These are phyloP conservation scores for Cryptococcus floricola DNA, from an alignment of 1,284 basidiomycete species.

Conservation along the genomic window DNA sequence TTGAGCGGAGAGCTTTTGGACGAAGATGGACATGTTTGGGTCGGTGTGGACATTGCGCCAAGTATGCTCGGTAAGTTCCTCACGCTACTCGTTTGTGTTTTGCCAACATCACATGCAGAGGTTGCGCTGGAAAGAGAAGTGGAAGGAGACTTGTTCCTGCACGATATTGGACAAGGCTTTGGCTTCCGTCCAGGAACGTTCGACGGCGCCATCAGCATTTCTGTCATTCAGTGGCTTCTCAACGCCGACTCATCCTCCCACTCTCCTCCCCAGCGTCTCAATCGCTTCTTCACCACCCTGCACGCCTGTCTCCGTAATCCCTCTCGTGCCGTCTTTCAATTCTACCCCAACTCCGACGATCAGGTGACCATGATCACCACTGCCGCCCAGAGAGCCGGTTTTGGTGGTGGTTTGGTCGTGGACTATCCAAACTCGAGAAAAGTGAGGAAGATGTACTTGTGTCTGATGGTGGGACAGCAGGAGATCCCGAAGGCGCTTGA, in stretches of 20 bases:
- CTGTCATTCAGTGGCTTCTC: constrained; percentile 96
- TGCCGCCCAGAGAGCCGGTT: constrained; percentile 89
- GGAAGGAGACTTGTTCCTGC: constrained; percentile 86
- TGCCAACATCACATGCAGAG: constrained; percentile 56
- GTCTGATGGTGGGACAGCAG: constrained; percentile 69
- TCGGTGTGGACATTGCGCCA: constrained; percentile 91
- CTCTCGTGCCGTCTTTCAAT: constrained; percentile 89
- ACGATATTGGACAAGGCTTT: constrained; percentile 89
- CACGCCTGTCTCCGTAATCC: constrained; percentile 89
- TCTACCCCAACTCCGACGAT: constrained; percentile 92
- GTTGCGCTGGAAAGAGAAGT: constrained; percentile 89
- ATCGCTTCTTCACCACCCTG: constrained; percentile 93
- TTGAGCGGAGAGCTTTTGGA: constrained; percentile 96
- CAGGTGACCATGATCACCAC: constrained; percentile 93
- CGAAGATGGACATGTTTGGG: constrained; percentile 90
- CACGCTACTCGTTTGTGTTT: background rate
- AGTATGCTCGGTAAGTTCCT: constrained; percentile 81
- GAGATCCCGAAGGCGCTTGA: constrained; percentile 71
- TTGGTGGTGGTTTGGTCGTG: constrained; percentile 93
- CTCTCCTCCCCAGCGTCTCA: constrained; percentile 86
- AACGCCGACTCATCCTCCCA: constrained; percentile 93
- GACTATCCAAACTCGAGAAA: constrained; percentile 97
- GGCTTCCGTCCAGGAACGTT: constrained; percentile 95
- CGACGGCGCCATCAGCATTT: constrained; percentile 97
- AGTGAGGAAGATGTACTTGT: constrained; percentile 86